phyloP scores from a whole-genome alignment of 2,329 filamentous ascomycete genomes.

The Xylariaceae sp. region DNA sequence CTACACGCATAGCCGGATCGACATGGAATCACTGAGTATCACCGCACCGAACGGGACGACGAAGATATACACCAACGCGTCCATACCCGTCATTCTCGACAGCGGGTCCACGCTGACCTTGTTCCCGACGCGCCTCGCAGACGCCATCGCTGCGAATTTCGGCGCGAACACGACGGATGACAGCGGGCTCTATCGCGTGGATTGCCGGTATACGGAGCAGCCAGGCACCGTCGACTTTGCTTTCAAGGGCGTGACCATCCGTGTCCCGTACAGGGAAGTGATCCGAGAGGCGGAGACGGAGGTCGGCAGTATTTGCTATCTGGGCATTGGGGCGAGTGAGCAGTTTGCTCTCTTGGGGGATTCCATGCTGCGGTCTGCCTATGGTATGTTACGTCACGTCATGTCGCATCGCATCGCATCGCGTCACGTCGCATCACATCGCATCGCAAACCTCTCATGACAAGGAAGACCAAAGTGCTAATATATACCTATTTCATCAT shows the following conservation, averaged over 20 bases:
- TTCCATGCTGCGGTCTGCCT: conserved; percentile 52
- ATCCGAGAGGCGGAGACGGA: conserved; percentile 34
- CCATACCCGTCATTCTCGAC: conserved; percentile 59
- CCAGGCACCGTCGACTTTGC: conserved; percentile 44
- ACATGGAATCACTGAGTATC: conserved; percentile 41
- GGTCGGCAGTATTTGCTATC: conserved; percentile 37
- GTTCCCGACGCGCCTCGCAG: conserved; percentile 52
- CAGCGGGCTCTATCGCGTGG: conserved; percentile 42
- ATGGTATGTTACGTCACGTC: conserved; percentile 33
- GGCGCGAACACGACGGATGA: conserved; percentile 36
- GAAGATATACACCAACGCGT: conserved; percentile 34
- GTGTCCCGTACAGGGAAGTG: conserved; percentile 46
- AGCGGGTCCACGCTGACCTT: conserved; percentile 65
- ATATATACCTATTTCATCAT: neutral
- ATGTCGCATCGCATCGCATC: too few species aligned
- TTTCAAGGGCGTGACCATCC: conserved; percentile 44
- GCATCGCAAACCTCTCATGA: neutral
- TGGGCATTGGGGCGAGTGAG: conserved; percentile 45
- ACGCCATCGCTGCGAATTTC: conserved; percentile 45
- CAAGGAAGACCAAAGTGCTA: neutral
- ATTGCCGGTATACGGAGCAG: conserved; percentile 38
- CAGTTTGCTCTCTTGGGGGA: conserved; percentile 52
- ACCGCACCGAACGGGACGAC: conserved; percentile 34
- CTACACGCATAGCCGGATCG: conserved; percentile 37
- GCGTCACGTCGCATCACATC: too few species aligned